Conservation (phyloP, 108 stramenopile species). For the Nitzschia inconspicua region DNA sequence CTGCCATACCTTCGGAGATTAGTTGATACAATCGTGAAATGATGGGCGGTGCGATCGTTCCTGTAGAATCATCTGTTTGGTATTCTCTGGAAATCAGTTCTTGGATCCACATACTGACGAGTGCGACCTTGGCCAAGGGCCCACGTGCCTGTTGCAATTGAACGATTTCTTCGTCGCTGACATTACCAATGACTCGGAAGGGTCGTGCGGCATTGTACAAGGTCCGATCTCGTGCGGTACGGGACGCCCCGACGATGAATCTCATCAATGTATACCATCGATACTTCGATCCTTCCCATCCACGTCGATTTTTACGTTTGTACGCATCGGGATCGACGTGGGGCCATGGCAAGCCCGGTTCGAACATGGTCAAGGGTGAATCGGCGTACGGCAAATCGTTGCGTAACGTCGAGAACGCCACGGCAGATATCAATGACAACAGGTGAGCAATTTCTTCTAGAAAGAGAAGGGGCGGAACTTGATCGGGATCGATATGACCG, state of each 20-base stretch:
- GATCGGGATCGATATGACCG: constrained; percentile 15
- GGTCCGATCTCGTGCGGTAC: constrained; percentile 42
- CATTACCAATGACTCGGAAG: constrained; percentile 71
- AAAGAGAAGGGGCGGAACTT: constrained; percentile 39
- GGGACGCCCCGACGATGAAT: constrained; percentile 46
- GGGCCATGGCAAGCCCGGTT: constrained; percentile 61
- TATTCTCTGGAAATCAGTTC: constrained; percentile 76
- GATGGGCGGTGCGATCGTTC: constrained; percentile 59
- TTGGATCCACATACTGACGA: constrained; percentile 62
- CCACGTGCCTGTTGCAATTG: constrained; percentile 67
- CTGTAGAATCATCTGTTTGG: constrained; percentile 50
- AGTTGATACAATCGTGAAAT: constrained; percentile 60
- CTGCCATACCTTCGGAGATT: constrained; percentile 53
- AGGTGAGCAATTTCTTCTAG: constrained; percentile 72
- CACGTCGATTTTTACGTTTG: constrained; percentile 40
- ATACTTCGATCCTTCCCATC: constrained; percentile 20
- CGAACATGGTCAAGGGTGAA: constrained; percentile 54
- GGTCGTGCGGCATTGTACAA: constrained; percentile 71
- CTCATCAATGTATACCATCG: constrained; percentile 6
- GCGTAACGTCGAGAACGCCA: constrained; percentile 60
- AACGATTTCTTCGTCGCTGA: constrained; percentile 58
- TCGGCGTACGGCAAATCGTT: constrained; percentile 68
- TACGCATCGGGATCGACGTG: constrained; percentile 52
- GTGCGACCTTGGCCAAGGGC: constrained; percentile 63
- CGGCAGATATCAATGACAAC: constrained; percentile 56